Evolutionary conservation across 2,329 filamentous ascomycete species (phyloP).

Genomic region (Chaetomiaceae sp.): DNA sequence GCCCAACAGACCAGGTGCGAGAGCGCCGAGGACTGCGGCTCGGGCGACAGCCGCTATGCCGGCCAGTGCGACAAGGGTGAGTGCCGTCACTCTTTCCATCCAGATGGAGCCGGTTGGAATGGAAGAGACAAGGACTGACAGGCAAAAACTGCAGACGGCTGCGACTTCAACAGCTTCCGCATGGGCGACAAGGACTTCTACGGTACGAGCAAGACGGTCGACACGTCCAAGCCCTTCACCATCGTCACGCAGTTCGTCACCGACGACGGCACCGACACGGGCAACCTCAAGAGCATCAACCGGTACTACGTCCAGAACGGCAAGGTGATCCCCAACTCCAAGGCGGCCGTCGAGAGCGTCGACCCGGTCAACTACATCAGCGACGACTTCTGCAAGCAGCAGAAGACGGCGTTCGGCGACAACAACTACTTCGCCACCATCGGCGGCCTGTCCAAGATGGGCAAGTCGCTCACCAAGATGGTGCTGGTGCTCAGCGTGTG

Average conservation of each 20-base stretch:
- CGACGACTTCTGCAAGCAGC: slow-evolving; percentile 46
- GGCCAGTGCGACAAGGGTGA: slow-evolving; percentile 51
- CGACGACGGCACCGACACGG: slow-evolving; percentile 34
- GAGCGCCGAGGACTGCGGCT: slow-evolving; percentile 39
- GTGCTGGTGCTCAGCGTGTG: slow-evolving; percentile 34
- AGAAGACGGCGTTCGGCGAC: slow-evolving; percentile 49
- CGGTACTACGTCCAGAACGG: slow-evolving; percentile 54
- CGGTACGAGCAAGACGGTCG: slow-evolving; percentile 45
- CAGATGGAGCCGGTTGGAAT: neutral
- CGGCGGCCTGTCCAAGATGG: slow-evolving; percentile 51
- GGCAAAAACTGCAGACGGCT: too few relatives aligned
- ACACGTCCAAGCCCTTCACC: slow-evolving; percentile 48
- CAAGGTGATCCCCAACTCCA: slow-evolving; percentile 42
- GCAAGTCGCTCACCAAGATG: slow-evolving; percentile 30
- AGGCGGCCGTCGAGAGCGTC: slow-evolving; percentile 23
- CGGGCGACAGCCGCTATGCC: slow-evolving; percentile 39
- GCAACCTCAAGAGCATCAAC: slow-evolving; percentile 46
- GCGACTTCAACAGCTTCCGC: slow-evolving; percentile 56
- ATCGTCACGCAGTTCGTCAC: slow-evolving; percentile 52
- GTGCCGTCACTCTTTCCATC: neutral
- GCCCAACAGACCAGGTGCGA: slow-evolving; percentile 40
- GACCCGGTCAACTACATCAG: slow-evolving; percentile 37
- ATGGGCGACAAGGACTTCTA: slow-evolving; percentile 52
- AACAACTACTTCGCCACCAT: slow-evolving; percentile 41
- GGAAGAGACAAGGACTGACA: neutral